Base-by-base conservation (phyloP, 495 filamentous ascomycete genomes). In the Penicillium bialowiezense region DNA sequence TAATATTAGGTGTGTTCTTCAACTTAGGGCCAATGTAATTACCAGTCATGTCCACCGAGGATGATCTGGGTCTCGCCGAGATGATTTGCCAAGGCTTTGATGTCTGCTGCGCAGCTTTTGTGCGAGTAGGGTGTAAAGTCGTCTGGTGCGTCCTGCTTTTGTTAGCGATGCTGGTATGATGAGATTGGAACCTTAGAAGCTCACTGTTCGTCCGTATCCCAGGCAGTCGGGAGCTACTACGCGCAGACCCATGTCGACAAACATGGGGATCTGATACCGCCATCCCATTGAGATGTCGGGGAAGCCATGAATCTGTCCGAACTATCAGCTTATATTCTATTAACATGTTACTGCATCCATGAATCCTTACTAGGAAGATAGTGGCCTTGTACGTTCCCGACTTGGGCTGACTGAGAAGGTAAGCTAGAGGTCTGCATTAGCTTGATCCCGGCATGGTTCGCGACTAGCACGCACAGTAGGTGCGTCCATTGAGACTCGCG, bases 41-140 rank as follows among this genome's bases (percentile, higher is more conserved):
- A 89, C 91, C 91, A 96, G 65, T 96, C 90, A 63, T 96, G 90
- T 7, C 89, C 90, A 12, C 87, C 86, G 10, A 95, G 74, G 21
- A 95, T 83, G 52, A 89, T 82, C 7, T 65, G 71, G 8, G 68
- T 62, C 31, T 76, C 75, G 17, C 80, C 73, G 17, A 92, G 68
- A 17, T 83, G 76, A 3, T 63, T 57, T 4, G 84, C 79, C 7
- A 90, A 73, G 48, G 77, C 81, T 17, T 77, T 81, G 55, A 95
- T 80, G 59, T 91, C 88, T 34, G 83, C 77, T 17, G 87, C 78
- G 48, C 82, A 78, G 35, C 75, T 78, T 62, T 90, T 92, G 63
- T 79, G 74, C 9, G 78, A 80, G 68, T 91, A 95, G 28, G 77
- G 68, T 9, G 70, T 63, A 9, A 75, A 71, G 36, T 74, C 69